Percentiles rank a stretch among this genome's conserved stretches.
These are phyloP conservation scores for Prunus davidiana DNA, from an alignment of 306 rosid genomes.

Conservation along the genomic window DNA sequence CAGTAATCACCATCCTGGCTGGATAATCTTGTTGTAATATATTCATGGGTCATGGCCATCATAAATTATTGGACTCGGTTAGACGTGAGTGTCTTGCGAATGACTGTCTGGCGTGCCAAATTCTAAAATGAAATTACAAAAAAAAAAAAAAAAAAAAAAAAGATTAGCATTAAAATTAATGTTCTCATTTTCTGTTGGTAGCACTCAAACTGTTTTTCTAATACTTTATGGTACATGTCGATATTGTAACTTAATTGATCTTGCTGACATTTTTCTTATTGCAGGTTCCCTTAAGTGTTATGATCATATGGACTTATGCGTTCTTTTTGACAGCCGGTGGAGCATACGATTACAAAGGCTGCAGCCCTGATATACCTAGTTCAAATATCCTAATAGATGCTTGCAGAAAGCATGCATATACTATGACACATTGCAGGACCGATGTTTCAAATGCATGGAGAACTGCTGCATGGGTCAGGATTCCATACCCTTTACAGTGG, in stretches of 20 bases:
- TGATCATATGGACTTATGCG: conserved; percentile 77
- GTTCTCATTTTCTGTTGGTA: neutral
- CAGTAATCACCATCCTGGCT: neutral
- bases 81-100: neutral
- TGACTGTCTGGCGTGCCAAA: neutral
- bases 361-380: conserved; percentile 74
- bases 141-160: neutral
- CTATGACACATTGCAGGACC: conserved; percentile 87
- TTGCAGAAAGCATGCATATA: conserved; percentile 75
- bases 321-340: conserved; percentile 92
- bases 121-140: neutral
- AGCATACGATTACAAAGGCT: conserved; percentile 80
- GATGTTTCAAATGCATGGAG: conserved; percentile 77
- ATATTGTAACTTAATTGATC: conserved; percentile 12
- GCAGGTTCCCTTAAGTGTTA: conserved; percentile 85
- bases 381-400: conserved; percentile 78
- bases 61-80: neutral
- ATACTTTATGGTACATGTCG: neutral
- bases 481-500: conserved; percentile 91
- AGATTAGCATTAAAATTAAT: neutral
- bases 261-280: conserved; percentile 19
- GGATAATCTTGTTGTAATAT: neutral
- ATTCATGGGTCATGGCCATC: neutral
- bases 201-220: neutral
- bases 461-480: conserved; percentile 73